Evolutionary conservation across 345 rosid genomes (phyloP).

Genomic region (Garcia nutans): DNA sequence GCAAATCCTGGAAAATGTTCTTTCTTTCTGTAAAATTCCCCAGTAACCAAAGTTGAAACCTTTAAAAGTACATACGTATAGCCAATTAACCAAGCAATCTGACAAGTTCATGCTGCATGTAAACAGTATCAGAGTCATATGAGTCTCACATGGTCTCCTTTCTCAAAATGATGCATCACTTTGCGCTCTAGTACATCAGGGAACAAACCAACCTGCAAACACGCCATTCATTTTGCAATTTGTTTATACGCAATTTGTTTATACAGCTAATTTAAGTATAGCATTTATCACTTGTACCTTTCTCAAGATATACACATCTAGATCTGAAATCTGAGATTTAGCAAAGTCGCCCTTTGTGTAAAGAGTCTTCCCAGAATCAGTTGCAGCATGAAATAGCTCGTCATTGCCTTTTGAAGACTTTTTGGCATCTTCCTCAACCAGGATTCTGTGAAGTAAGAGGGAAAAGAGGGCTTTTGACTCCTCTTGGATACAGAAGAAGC

Average conservation of each 20-base stretch:
- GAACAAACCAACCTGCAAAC: slow-evolving; percentile 30
- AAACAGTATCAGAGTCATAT: slow-evolving; percentile 8
- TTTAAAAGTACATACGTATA: slow-evolving; percentile 1
- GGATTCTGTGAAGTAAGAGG: slow-evolving; percentile 19
- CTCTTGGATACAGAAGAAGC: slow-evolving; percentile 94
- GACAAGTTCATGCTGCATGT: slow-evolving; percentile 9
- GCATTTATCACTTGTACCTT: slow-evolving; percentile 15
- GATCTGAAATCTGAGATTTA: slow-evolving; percentile 24
- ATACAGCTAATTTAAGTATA: slow-evolving; percentile 2
- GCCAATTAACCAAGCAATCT: slow-evolving; percentile 20
- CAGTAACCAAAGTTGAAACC: slow-evolving; percentile 32
- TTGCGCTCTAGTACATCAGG: slow-evolving; percentile 28
- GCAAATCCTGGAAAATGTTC: slow-evolving; percentile 34
- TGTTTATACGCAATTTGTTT: slow-evolving; percentile 1
- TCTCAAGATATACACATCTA: slow-evolving; percentile 21
- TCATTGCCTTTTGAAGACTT: slow-evolving; percentile 11
- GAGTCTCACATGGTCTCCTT: slow-evolving; percentile 29
- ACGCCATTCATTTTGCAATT: background rate
- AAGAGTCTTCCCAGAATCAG: slow-evolving; percentile 19
- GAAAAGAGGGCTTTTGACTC: slow-evolving; percentile 16
- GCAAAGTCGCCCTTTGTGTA: slow-evolving; percentile 27
- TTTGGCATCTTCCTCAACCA: slow-evolving; percentile 30
- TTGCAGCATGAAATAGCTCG: slow-evolving; percentile 17
- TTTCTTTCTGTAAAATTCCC: slow-evolving; percentile 26
- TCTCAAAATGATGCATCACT: slow-evolving; percentile 21